A percentile compares a stretch with the other conserved stretches of the same genome.
Conservation (phyloP, 495 filamentous ascomycete species). For the Paragyromitra xinjiangensis region DNA sequence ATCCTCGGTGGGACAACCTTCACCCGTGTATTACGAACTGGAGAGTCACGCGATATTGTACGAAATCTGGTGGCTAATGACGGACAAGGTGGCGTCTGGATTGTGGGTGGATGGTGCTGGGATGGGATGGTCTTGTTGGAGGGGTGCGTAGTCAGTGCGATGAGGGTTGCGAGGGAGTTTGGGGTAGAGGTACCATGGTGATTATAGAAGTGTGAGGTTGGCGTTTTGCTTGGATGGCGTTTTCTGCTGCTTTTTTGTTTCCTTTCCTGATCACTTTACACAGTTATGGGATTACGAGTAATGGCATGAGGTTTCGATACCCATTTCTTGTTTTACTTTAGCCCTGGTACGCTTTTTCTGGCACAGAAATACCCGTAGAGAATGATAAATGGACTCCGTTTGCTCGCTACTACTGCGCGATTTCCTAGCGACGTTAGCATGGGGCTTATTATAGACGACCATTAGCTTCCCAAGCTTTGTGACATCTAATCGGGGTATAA, state of each 20-base stretch:
- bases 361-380: not conserved
- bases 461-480: not conserved
- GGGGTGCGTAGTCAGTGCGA: slow-evolving; percentile 67
- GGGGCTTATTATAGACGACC: not conserved
- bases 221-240: not conserved
- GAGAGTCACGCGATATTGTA: slow-evolving; percentile 55
- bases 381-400: not conserved
- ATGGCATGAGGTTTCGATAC: not conserved
- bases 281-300: not conserved
- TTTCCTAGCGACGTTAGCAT: not conserved
- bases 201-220: not conserved
- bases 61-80: slow-evolving; percentile 28
- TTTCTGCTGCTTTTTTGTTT: not conserved
- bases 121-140: slow-evolving; percentile 72
- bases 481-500: not conserved
- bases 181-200: slow-evolving; percentile 61
- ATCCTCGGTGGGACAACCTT: slow-evolving; percentile 55
- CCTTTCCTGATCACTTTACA: not conserved
- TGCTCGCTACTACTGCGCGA: not conserved
- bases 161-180: slow-evolving; percentile 63
- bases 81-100: slow-evolving; percentile 61
- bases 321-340: not conserved
- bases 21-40: slow-evolving; percentile 59
- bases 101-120: slow-evolving; percentile 70
- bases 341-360: not conserved